Percentiles rank a stretch among this genome's conserved stretches.
Conservation (phyloP, 2,329 filamentous ascomycete genomes). For the Fusarium ambrosium region DNA sequence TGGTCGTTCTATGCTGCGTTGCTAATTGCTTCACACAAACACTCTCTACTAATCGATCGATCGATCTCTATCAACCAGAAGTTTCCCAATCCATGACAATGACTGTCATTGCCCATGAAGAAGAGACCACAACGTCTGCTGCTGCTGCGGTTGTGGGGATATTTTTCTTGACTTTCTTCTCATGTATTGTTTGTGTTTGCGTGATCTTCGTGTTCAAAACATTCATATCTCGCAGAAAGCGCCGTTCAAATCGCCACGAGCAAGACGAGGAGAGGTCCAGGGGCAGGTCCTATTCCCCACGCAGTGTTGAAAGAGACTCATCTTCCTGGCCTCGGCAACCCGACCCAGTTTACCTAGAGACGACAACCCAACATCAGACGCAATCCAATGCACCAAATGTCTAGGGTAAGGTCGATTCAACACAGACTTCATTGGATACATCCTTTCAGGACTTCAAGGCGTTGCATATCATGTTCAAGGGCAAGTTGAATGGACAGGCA, state of each 20-base stretch:
- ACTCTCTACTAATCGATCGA: not conserved
- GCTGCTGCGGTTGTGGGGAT: not conserved
- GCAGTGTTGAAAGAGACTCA: not conserved
- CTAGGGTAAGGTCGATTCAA: not conserved
- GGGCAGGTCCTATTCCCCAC: not conserved
- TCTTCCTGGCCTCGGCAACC: not conserved
- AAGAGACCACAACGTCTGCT: not conserved
- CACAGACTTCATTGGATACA: not conserved
- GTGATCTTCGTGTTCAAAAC: not conserved
- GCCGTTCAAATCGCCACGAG: not conserved
- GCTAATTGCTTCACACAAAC: not conserved
- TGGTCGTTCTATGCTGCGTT: not conserved
- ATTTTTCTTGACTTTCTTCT: not conserved
- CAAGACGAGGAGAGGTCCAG: not conserved
- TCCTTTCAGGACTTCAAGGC: not conserved
- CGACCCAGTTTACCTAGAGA: not conserved
- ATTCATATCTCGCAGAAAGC: not conserved
- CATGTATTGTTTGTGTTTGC: not conserved
- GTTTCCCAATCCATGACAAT: not conserved
- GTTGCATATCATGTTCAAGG: not conserved
- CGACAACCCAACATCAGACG: not conserved
- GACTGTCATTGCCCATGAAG: not conserved
- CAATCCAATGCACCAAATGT: not conserved
- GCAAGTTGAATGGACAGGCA: not conserved
- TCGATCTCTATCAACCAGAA: not conserved